These are phyloP conservation scores for Diaporthe helianthi DNA, from an alignment of 2,329 filamentous ascomycete genomes.

Conservation along the genomic window DNA sequence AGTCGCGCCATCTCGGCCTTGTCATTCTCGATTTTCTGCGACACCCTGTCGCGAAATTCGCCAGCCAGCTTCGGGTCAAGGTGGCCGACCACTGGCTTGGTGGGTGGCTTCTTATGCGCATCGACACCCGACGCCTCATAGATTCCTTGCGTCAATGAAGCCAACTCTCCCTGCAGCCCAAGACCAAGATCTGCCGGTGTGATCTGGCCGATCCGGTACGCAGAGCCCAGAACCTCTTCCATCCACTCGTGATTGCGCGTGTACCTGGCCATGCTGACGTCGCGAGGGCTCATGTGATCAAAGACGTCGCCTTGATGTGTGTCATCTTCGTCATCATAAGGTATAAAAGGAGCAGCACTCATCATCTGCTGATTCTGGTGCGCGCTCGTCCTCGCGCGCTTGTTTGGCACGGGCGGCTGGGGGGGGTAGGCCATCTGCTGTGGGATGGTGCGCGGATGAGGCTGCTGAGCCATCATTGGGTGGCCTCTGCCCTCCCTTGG, in stretches of 20 bases:
- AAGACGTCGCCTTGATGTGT: slow-evolving; percentile 86
- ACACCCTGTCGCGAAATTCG: slow-evolving; percentile 82
- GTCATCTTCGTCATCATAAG: slow-evolving; percentile 88
- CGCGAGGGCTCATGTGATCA: slow-evolving; percentile 86
- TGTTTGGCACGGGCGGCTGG: slow-evolving; percentile 59
- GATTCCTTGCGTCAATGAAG: slow-evolving; percentile 82
- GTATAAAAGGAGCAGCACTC: slow-evolving; percentile 34
- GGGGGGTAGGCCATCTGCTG: slow-evolving; percentile 70
- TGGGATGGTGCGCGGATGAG: slow-evolving; percentile 57
- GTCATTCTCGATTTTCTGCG: slow-evolving; percentile 74
- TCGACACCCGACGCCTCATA: slow-evolving; percentile 71
- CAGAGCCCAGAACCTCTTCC: slow-evolving; percentile 94
- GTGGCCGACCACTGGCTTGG: slow-evolving; percentile 69
- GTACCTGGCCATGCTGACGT: slow-evolving; percentile 87
- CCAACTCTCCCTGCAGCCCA: slow-evolving; percentile 83
- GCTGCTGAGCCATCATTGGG: slow-evolving; percentile 57
- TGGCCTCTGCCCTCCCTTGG: slow-evolving; percentile 61
- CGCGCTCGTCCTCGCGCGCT: slow-evolving; percentile 58
- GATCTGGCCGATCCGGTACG: slow-evolving; percentile 85
- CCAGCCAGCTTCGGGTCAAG: slow-evolving; percentile 80
- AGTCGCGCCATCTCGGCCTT: slow-evolving; percentile 85
- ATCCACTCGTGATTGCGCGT: slow-evolving; percentile 98
- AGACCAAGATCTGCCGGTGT: slow-evolving; percentile 86
- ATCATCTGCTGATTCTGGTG: slow-evolving; percentile 46
- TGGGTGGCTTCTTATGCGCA: slow-evolving; percentile 51